A percentile compares a stretch with the other conserved stretches of the same genome.
Evolutionary conservation across 805 yeast genomes (phyloP).

Genomic region (Candida railenensis): DNA sequence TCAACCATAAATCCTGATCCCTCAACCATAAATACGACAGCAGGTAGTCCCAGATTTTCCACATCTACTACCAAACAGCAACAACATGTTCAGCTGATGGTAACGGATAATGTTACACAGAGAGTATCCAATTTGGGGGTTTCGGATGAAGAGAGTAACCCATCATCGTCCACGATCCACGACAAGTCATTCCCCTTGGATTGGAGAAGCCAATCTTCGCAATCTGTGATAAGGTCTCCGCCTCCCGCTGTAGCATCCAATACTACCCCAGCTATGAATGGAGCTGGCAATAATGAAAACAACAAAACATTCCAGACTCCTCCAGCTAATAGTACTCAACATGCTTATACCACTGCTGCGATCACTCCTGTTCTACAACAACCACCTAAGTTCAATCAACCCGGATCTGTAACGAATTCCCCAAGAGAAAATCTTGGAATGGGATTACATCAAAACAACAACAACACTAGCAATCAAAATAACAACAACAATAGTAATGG

Average conservation of each 20-base stretch:
- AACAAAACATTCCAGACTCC: constrained; percentile 10
- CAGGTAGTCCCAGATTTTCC: not conserved
- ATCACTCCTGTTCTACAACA: constrained; percentile 30
- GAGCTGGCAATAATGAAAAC: not conserved
- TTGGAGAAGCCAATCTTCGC: constrained; percentile 5
- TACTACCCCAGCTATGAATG: constrained; percentile 2
- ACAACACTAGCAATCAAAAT: not conserved
- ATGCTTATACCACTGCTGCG: constrained; percentile 24
- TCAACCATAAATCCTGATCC: constrained; percentile 2
- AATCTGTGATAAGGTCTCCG: constrained; percentile 4
- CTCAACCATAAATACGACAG: not conserved
- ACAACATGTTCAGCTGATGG: too few species aligned
- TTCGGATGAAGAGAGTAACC: constrained; percentile 1
- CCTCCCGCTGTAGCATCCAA: constrained; percentile 1
- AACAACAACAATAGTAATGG: constrained; percentile 9
- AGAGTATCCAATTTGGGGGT: not conserved
- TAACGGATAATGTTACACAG: not conserved
- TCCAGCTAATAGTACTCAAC: constrained; percentile 13
- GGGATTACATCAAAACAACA: constrained; percentile 8
- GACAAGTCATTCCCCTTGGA: constrained; percentile 4
- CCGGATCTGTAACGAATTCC: constrained; percentile 18
- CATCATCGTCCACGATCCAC: constrained; percentile 1
- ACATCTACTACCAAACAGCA: not conserved
- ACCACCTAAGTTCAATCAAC: constrained; percentile 10
- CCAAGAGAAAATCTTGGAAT: constrained; percentile 26